Evolutionary conservation across 805 yeast species (phyloP), one percentile per base, ranked within the genome.

Genomic region (Yarrowia phangngaensis): DNA sequence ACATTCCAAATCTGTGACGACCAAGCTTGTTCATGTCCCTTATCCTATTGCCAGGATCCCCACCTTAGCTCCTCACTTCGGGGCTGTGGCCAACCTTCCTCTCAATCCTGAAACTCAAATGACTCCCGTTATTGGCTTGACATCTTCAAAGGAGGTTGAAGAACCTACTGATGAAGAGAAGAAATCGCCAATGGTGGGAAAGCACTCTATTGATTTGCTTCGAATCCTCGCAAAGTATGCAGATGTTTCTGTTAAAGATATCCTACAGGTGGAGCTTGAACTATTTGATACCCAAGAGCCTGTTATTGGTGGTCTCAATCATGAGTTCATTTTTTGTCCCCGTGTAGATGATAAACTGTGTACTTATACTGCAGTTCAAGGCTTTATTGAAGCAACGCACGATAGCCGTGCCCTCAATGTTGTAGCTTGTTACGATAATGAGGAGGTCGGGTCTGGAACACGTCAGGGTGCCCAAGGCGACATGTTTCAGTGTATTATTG

Each of bases 401-500:
- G 54, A 58, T 20, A 51, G 63, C 45, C 50, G 51, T 34, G 49
- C 59, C 24, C 56, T 68, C 36, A 70, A 79, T 20, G 62, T 80
- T 41, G 84, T 79, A 2, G 80, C 80, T 2, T 70, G 84, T 50
- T 84, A 77, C 58, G 95, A 87, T 59, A 78, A 82, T 61, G 95
- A 86, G 66, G 95, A 86, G 66, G 75, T 86, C 51, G 95, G 95
- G 8, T 81, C 90, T 6, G 74, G 78, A 26, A 73, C 87, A 4
- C 76, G 90, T 64, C 85, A 80, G 57, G 95, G 95, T 57, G 88
- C 88, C 40, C 77, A 76, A 59, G 90, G 94, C 55, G 86, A 85
- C 16, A 64, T 84, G 40, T 65, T 84, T 46, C 88, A 84, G 62
- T 61, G 77, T 52, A 72, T 75, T n/a, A 72, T 84, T 14, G 71